These are phyloP conservation scores for Phytopythium litorale DNA, from an alignment of 352 stramenopile genomes.

Conservation along the genomic window DNA sequence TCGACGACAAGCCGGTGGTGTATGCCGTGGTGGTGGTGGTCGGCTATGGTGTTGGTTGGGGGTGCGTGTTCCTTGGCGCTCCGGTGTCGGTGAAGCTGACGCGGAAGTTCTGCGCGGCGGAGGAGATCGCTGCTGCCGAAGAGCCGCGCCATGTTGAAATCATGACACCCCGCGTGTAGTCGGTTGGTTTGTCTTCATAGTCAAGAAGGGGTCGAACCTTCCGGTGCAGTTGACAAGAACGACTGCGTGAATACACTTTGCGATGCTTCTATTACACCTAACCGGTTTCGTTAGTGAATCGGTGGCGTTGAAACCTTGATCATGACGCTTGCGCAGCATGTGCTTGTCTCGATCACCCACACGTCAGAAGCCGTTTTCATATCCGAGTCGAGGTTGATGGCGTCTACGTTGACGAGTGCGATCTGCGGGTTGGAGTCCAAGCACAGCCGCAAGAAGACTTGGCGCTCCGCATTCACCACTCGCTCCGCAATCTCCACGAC, in stretches of 20 bases:
- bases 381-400: background rate
- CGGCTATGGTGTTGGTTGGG: background rate
- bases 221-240: too few species aligned
- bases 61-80: background rate
- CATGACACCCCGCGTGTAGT: background rate
- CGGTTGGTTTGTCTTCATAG: too few species aligned
- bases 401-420: background rate
- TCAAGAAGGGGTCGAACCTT: too few species aligned
- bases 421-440: conserved; percentile 1
- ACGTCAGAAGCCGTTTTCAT: conserved; percentile 8
- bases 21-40: background rate
- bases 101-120: conserved; percentile 3
- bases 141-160: background rate
- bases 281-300: too few species aligned
- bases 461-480: conserved; percentile 53
- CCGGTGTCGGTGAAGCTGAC: conserved; percentile 8
- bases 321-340: conserved; percentile 74
- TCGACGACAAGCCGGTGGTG: conserved; percentile 7
- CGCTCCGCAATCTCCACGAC: conserved; percentile 53
- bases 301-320: conserved; percentile 23
- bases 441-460: conserved; percentile 51
- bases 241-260: too few species aligned
- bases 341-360: conserved; percentile 80
- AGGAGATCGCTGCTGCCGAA: conserved; percentile 11
- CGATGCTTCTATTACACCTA: background rate